These are phyloP conservation scores for Fusarium ramigenum DNA, from an alignment of 2,329 filamentous ascomycete species.

Conservation along the genomic window DNA sequence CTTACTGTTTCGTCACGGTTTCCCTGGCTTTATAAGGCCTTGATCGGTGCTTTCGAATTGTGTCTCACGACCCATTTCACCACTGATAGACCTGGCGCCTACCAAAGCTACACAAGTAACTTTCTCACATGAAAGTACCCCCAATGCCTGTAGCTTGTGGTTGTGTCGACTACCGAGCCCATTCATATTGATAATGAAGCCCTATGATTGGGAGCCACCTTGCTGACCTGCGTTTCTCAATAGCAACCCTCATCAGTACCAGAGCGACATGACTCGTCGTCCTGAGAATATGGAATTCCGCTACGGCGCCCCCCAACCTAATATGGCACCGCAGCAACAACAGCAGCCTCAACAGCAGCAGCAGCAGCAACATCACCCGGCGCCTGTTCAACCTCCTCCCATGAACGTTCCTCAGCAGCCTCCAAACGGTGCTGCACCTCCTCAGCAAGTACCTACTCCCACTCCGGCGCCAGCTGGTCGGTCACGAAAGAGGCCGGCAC, in stretches of 20 bases:
- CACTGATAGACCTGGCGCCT: slow-evolving; percentile 28
- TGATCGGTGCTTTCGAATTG: background rate
- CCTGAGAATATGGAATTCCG: slow-evolving; percentile 56
- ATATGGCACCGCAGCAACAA: slow-evolving; percentile 49
- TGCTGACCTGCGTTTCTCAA: slow-evolving; percentile 44
- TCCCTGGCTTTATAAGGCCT: slow-evolving; percentile 7
- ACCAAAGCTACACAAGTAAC: slow-evolving; percentile 17
- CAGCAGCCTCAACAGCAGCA: slow-evolving; percentile 45
- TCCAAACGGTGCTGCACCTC: slow-evolving; percentile 44
- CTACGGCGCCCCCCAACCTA: slow-evolving; percentile 52
- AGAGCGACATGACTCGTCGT: slow-evolving; percentile 60
- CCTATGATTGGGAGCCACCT: slow-evolving; percentile 37
- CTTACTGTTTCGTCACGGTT: slow-evolving; percentile 30
- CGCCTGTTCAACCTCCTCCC: slow-evolving; percentile 47
- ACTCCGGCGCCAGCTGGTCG: slow-evolving; percentile 51
- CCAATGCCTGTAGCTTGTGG: slow-evolving; percentile 4
- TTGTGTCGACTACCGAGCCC: slow-evolving; percentile 30
- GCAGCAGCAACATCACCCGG: slow-evolving; percentile 50
- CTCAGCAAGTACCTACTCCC: slow-evolving; percentile 52
- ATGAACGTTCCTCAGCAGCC: slow-evolving; percentile 57
- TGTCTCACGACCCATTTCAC: slow-evolving; percentile 29
- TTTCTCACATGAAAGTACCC: slow-evolving; percentile 17
- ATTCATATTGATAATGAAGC: slow-evolving; percentile 41
- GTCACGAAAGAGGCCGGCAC: slow-evolving; percentile 54
- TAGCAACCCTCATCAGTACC: slow-evolving; percentile 58